Conservation (phyloP, 495 filamentous ascomycete species). For the Penicillium psychrofluorescens region DNA sequence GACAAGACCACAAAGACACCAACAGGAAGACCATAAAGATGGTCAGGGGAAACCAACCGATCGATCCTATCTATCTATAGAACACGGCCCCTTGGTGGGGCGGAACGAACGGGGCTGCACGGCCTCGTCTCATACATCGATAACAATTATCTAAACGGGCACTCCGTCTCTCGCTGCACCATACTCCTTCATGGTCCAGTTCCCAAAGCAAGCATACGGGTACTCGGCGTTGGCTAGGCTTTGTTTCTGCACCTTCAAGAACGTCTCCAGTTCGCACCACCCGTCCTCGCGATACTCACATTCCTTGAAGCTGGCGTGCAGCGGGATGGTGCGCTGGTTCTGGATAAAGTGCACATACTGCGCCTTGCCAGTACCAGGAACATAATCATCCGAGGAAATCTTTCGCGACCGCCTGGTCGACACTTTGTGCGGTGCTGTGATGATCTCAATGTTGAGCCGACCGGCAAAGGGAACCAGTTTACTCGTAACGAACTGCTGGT, state of each 20-base stretch:
- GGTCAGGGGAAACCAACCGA: too few species aligned
- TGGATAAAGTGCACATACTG: conserved; percentile 58
- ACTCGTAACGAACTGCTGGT: conserved; percentile 46
- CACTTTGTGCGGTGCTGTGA: conserved; percentile 47
- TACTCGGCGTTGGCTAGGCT: conserved; percentile 40
- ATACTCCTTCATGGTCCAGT: conserved; percentile 11
- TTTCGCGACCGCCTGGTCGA: conserved; percentile 26
- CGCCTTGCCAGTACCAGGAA: conserved; percentile 26
- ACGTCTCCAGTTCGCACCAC: conserved; percentile 55
- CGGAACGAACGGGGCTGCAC: too few species aligned
- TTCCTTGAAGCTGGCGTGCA: conserved; percentile 47
- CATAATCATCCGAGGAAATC: conserved; percentile 3
- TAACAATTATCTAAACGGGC: conserved; percentile 1
- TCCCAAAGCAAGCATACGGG: conserved; percentile 41
- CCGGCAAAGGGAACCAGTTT: conserved; percentile 54
- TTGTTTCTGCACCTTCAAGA: conserved; percentile 42
- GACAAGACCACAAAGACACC: too few species aligned
- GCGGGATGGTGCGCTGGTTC: conserved; percentile 55
- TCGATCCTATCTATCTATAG: too few species aligned
- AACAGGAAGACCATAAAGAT: too few species aligned
- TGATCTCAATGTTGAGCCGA: conserved; percentile 57
- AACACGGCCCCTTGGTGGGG: too few species aligned
- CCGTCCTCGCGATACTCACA: conserved; percentile 55
- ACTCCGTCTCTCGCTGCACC: conserved; percentile 14
- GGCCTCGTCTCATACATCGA: too few species aligned